phyloP scores from a whole-genome alignment of 108 stramenopile genomes.

The Pseudonitzschia multistriata region DNA sequence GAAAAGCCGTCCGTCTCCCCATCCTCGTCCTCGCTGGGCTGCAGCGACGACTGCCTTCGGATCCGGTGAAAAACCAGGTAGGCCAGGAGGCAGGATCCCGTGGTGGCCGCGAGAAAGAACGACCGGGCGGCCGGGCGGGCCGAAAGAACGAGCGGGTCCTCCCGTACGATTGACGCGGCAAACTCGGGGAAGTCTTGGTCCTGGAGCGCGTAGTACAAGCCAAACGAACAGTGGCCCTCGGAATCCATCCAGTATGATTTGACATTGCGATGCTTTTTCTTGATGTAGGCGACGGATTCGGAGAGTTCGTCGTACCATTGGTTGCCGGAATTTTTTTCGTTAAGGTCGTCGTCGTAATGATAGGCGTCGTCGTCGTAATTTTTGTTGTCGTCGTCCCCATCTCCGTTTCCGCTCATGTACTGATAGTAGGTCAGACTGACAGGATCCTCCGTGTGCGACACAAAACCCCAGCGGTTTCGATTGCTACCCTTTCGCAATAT shows the following conservation, averaged over 20 bases:
- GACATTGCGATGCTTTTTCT: conserved; percentile 46
- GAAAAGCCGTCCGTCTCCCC: not conserved
- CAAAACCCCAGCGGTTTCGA: conserved; percentile 49
- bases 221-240: conserved; percentile 56
- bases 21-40: not conserved
- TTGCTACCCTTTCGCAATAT: conserved; percentile 43
- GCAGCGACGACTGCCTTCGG: not conserved
- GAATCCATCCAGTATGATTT: conserved; percentile 41
- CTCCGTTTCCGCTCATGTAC: conserved; percentile 43
- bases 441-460: conserved; percentile 50
- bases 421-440: conserved; percentile 45
- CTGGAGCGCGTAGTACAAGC: conserved; percentile 50
- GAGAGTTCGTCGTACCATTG: conserved; percentile 43
- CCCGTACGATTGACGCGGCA: conserved; percentile 39
- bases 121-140: conserved; percentile 14
- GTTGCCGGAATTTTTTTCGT: conserved; percentile 4
- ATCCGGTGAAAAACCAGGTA: not conserved
- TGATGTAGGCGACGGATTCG: conserved; percentile 25
- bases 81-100: not conserved
- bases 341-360: not conserved
- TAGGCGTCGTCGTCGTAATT: conserved; percentile 8
- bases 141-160: conserved; percentile 25
- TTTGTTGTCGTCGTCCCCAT: not conserved
- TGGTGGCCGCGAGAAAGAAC: conserved; percentile 18
- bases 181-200: conserved; percentile 36